These are phyloP conservation scores for Amylocystis lapponica DNA, from an alignment of 768 basidiomycete species.

Conservation along the genomic window DNA sequence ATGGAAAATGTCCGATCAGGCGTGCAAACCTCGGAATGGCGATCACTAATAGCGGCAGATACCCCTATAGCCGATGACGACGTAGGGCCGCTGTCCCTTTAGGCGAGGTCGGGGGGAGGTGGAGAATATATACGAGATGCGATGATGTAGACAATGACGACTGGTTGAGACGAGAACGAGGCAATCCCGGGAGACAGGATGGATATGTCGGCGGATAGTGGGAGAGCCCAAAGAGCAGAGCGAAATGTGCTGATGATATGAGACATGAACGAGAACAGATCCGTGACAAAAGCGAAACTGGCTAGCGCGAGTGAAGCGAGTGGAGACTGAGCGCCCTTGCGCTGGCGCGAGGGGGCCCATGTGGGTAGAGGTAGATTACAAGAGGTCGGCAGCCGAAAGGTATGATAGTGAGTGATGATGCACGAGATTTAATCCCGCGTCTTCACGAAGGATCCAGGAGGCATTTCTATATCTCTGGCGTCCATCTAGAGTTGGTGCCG, in stretches of 20 bases:
- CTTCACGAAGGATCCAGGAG: constrained; percentile 7
- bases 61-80: constrained; percentile 21
- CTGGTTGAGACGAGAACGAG: constrained; percentile 22
- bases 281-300: constrained; percentile 23
- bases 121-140: constrained; percentile 30
- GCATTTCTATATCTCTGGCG: constrained; percentile 16
- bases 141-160: constrained; percentile 19
- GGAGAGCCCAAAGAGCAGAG: constrained; percentile 18
- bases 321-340: constrained; percentile 33
- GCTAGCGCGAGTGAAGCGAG: constrained; percentile 33
- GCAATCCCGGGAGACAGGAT: constrained; percentile 50
- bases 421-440: constrained; percentile 7
- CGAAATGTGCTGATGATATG: constrained; percentile 17
- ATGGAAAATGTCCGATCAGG: constrained; percentile 16
- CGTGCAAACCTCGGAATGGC: constrained; percentile 10
- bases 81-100: constrained; percentile 19
- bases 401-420: constrained; percentile 21
- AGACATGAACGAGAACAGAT: constrained; percentile 18
- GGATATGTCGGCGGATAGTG: constrained; percentile 49
- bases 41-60: constrained; percentile 12
- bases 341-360: constrained; percentile 23
- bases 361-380: constrained; percentile 18
- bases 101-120: constrained; percentile 8
- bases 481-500: constrained; percentile 10
- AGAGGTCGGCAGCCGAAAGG: constrained; percentile 12